phyloP scores from a whole-genome alignment of 805 yeast genomes.

The Ogataea corticis region DNA sequence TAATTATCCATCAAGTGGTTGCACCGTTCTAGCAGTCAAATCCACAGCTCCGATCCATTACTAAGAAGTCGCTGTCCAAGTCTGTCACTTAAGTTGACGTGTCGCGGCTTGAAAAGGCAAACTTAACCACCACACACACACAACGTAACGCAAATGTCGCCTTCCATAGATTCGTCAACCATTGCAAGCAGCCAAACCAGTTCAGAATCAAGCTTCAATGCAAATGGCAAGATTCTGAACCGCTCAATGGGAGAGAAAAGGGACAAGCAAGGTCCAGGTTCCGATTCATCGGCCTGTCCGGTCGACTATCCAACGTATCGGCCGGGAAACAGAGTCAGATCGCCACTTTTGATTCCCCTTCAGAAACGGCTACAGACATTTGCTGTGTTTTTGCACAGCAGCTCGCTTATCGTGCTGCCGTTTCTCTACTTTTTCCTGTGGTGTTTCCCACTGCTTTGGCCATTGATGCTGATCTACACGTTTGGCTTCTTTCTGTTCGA shows the following conservation, averaged over 20 bases:
- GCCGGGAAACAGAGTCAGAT: constrained; percentile 41
- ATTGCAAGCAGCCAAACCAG: not conserved
- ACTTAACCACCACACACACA: too few species aligned
- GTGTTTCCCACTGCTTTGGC: constrained; percentile 57
- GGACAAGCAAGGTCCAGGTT: not conserved
- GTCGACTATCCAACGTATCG: constrained; percentile 19
- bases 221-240: not conserved
- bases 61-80: not conserved
- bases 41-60: too few species aligned
- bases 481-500: constrained; percentile 56
- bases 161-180: constrained; percentile 2
- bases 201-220: not conserved
- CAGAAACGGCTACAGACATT: constrained; percentile 63
- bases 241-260: not conserved
- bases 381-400: constrained; percentile 70
- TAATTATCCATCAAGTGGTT: too few species aligned
- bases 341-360: constrained; percentile 58
- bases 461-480: constrained; percentile 62
- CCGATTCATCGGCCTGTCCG: not conserved
- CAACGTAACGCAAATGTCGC: constrained; percentile 2
- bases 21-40: too few species aligned
- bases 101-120: too few species aligned
- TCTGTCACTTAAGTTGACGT: too few species aligned
- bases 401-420: constrained; percentile 62
- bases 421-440: constrained; percentile 56